Evolutionary conservation across 441 rosid genomes (phyloP).

Genomic region (Omphalea diandra): DNA sequence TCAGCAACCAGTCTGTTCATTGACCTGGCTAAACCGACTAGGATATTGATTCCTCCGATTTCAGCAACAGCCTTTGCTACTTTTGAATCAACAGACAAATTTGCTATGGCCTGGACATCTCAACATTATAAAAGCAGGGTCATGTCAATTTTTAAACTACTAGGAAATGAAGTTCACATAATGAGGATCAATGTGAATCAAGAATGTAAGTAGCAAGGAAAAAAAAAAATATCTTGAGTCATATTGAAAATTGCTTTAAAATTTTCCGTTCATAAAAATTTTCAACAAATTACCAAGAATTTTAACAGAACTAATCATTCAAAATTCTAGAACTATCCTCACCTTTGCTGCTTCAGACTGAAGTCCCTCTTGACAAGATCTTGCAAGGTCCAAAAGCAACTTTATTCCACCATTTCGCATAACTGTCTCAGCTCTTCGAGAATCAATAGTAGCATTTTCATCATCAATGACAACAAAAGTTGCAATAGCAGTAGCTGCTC

Average conservation of each 20-base stretch:
- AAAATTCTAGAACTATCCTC: conserved; percentile 17
- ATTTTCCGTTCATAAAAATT: not conserved
- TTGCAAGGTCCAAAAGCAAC: conserved; percentile 79
- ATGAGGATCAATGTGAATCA: conserved; percentile 12
- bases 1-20: conserved; percentile 93
- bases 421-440: conserved; percentile 90
- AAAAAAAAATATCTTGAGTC: conserved; percentile 1
- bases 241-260: not conserved
- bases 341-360: conserved; percentile 98
- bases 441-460: conserved; percentile 87
- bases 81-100: conserved; percentile 86
- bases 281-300: not conserved
- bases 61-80: conserved; percentile 96
- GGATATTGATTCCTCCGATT: conserved; percentile 82
- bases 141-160: conserved; percentile 3
- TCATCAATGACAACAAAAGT: conserved; percentile 60
- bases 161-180: conserved; percentile 12
- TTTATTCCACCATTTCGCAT: conserved; percentile 84
- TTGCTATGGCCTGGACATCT: conserved; percentile 56
- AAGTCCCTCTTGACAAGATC: conserved; percentile 89
- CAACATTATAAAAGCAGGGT: conserved; percentile 2
- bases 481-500: conserved; percentile 78
- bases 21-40: conserved; percentile 79
- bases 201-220: conserved; percentile 2
- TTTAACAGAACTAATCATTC: not conserved